phyloP scores from a whole-genome alignment of 2,329 filamentous ascomycete genomes.

The Fusarium sp. region DNA sequence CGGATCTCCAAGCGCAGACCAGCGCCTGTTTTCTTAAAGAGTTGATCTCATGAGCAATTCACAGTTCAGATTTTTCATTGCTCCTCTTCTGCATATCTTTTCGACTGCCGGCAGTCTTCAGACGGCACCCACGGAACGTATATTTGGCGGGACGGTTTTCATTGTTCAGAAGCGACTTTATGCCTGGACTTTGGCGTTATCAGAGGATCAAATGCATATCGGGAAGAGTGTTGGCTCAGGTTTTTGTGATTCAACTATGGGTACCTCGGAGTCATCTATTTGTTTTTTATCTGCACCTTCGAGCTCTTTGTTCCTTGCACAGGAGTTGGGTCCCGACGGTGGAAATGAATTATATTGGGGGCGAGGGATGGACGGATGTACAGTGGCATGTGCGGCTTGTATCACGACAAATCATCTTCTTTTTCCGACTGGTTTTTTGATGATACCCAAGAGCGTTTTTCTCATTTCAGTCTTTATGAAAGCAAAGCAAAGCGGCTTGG shows the following conservation, averaged over 20 bases:
- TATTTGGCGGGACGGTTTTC: constrained; percentile 30
- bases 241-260: constrained; percentile 36
- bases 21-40: constrained; percentile 45
- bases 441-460: constrained; percentile 49
- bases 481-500: constrained; percentile 29
- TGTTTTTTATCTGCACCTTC: constrained; percentile 31
- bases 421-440: constrained; percentile 48
- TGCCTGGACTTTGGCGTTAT: constrained; percentile 41
- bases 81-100: constrained; percentile 41
- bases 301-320: constrained; percentile 10
- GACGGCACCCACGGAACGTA: constrained; percentile 37
- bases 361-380: constrained; percentile 25
- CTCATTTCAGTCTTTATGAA: constrained; percentile 36
- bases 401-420: constrained; percentile 44
- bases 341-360: constrained; percentile 29
- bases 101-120: constrained; percentile 37
- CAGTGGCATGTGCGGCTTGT: constrained; percentile 44
- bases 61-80: constrained; percentile 33
- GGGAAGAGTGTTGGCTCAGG: constrained; percentile 32
- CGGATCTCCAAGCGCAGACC: constrained; percentile 39
- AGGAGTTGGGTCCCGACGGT: constrained; percentile 16
- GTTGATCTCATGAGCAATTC: constrained; percentile 22
- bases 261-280: constrained; percentile 36
- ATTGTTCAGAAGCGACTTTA: constrained; percentile 21
- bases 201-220: constrained; percentile 35